Percentiles rank a stretch among this genome's conserved stretches.
phyloP scores from a whole-genome alignment of 495 filamentous ascomycete species.

The Clohesyomyces aquaticus region DNA sequence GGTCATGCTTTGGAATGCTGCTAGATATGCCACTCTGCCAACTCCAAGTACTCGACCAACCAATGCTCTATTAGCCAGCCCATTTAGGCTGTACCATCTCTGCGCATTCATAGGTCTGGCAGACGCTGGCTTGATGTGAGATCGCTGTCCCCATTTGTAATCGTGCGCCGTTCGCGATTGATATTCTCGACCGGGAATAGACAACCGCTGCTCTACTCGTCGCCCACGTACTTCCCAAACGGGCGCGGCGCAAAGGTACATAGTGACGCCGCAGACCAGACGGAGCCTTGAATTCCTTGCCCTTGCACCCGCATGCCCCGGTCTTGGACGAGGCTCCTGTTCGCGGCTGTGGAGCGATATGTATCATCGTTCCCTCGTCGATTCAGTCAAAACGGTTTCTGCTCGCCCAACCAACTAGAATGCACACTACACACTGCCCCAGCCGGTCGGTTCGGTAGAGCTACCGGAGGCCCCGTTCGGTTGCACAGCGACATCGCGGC shows the following conservation, averaged over 20 bases:
- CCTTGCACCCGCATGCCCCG: constrained; percentile 7
- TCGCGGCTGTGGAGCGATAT: too few species aligned
- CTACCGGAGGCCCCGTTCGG: constrained; percentile 25
- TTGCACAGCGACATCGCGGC: constrained; percentile 25
- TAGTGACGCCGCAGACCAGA: background rate
- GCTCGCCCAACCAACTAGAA: background rate
- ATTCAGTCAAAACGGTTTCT: background rate
- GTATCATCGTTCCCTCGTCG: constrained; percentile 2
- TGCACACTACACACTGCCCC: constrained; percentile 12
- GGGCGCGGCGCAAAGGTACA: background rate
- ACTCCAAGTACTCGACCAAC: constrained; percentile 28
- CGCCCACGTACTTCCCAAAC: constrained; percentile 4
- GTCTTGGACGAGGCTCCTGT: too few species aligned
- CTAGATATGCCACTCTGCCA: constrained; percentile 20
- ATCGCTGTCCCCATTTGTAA: background rate
- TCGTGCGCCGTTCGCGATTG: background rate
- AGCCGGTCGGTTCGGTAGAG: constrained; percentile 29
- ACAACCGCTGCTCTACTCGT: background rate
- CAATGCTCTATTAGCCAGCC: constrained; percentile 28
- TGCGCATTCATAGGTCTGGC: constrained; percentile 16
- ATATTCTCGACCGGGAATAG: background rate
- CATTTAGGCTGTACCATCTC: constrained; percentile 37
- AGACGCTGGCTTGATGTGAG: constrained; percentile 32
- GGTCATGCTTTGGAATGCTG: constrained; percentile 13
- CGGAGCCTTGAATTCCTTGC: background rate